Evolutionary conservation across 1,139 yeast species (phyloP).

Genomic region (Geotrichum aggregatum): DNA sequence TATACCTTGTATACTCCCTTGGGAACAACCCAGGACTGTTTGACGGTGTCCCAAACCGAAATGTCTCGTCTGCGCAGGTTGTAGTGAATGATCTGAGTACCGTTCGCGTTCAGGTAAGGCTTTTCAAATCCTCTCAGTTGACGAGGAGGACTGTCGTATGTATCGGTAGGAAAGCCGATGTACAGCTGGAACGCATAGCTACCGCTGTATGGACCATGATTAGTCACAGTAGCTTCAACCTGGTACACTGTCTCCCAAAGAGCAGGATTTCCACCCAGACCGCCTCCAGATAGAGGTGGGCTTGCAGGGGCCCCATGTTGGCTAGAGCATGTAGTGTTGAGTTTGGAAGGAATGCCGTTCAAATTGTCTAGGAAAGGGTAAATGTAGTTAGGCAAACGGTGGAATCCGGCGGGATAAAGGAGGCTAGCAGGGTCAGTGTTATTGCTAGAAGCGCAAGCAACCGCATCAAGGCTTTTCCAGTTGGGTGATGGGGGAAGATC

Average conservation of each 20-base stretch:
- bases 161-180: slow-evolving; percentile 50
- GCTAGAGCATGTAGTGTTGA: slow-evolving; percentile 11
- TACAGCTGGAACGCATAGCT: slow-evolving; percentile 56
- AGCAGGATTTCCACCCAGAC: slow-evolving; percentile 51
- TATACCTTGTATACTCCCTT: slow-evolving; percentile 55
- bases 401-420: slow-evolving; percentile 43
- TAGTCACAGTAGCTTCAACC: slow-evolving; percentile 48
- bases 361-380: slow-evolving; percentile 34
- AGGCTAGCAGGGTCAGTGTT: slow-evolving; percentile 52
- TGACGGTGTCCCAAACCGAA: slow-evolving; percentile 54
- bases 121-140: slow-evolving; percentile 60
- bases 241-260: slow-evolving; percentile 47
- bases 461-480: slow-evolving; percentile 3
- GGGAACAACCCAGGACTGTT: slow-evolving; percentile 60
- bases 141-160: slow-evolving; percentile 46
- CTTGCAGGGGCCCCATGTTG: slow-evolving; percentile 44
- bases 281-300: slow-evolving; percentile 52
- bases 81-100: slow-evolving; percentile 43
- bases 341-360: slow-evolving; percentile 22
- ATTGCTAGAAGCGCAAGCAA: slow-evolving; percentile 6
- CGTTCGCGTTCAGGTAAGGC: slow-evolving; percentile 48
- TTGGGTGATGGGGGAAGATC: slow-evolving; percentile 48
- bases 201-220: slow-evolving; percentile 51
- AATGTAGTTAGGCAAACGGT: slow-evolving; percentile 27
- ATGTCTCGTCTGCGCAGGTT: slow-evolving; percentile 53